phyloP scores from a whole-genome alignment of 2,329 filamentous ascomycete species.

The Stagonosporopsis chrysanthemi region DNA sequence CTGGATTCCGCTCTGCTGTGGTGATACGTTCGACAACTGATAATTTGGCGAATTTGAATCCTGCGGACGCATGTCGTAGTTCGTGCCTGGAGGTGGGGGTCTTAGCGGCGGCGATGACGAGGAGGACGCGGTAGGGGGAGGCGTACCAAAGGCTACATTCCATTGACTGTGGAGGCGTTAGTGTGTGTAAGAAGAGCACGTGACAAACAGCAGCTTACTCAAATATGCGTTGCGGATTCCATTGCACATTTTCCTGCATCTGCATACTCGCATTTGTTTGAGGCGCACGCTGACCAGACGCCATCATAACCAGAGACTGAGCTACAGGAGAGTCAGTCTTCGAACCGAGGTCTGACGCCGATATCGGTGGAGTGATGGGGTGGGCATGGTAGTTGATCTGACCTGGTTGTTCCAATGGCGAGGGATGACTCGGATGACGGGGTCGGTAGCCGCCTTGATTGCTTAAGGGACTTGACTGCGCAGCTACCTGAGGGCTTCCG shows the following conservation, averaged over 20 bases:
- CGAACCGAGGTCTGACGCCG: constrained; percentile 73
- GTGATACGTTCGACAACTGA: constrained; percentile 47
- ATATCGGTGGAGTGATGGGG: constrained; percentile 82
- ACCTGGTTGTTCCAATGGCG: constrained; percentile 59
- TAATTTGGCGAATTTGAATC: constrained; percentile 44
- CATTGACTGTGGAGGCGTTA: constrained; percentile 72
- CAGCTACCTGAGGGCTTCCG: constrained; percentile 74
- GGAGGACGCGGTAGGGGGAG: constrained; percentile 52
- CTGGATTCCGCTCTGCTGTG: constrained; percentile 43
- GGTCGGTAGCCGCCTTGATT: constrained; percentile 59
- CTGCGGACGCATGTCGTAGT: constrained; percentile 49
- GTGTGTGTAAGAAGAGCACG: not conserved
- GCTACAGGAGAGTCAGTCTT: constrained; percentile 79
- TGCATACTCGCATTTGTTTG: constrained; percentile 62
- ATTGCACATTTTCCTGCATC: constrained; percentile 70
- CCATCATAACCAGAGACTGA: constrained; percentile 76
- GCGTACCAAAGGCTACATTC: constrained; percentile 90
- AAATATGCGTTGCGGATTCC: constrained; percentile 90
- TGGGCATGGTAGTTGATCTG: constrained; percentile 72
- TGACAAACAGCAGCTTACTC: constrained; percentile 68
- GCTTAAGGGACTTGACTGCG: constrained; percentile 67
- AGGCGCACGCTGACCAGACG: constrained; percentile 61
- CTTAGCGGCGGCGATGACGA: constrained; percentile 56
- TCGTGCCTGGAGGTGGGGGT: constrained; percentile 51
- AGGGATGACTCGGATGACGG: constrained; percentile 56